Conservation (phyloP, 2,329 filamentous ascomycete species). For the Aspergillus chevalieri region DNA sequence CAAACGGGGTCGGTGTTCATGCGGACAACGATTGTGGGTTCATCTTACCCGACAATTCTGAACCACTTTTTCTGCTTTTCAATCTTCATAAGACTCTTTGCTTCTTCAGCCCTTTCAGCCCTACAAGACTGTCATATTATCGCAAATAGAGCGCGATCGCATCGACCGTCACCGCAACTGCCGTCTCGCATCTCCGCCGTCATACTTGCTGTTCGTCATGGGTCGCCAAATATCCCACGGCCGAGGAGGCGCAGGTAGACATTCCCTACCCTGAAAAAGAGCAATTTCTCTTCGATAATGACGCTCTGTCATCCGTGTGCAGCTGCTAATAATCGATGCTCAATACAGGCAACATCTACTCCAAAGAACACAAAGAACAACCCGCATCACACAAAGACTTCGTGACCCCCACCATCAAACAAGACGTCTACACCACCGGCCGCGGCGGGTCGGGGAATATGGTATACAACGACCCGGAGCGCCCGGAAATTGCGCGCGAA, state of each 20-base stretch:
- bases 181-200: background rate
- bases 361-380: slow-evolving; percentile 37
- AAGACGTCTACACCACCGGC: slow-evolving; percentile 78
- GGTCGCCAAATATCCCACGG: slow-evolving; percentile 52
- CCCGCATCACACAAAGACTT: slow-evolving; percentile 57
- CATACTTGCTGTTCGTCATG: background rate
- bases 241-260: slow-evolving; percentile 65
- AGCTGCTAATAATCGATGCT: background rate
- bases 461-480: slow-evolving; percentile 65
- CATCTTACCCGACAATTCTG: too few relatives aligned
- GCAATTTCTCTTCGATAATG: too few relatives aligned
- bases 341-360: slow-evolving; percentile 55
- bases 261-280: background rate
- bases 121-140: too few relatives aligned
- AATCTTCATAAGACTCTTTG: too few relatives aligned
- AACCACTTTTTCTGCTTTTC: too few relatives aligned
- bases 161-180: too few relatives aligned
- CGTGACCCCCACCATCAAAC: slow-evolving; percentile 76
- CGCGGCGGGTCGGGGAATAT: slow-evolving; percentile 87
- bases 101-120: too few relatives aligned
- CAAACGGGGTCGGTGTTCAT: too few relatives aligned
- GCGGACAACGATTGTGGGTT: too few relatives aligned
- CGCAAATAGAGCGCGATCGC: too few relatives aligned
- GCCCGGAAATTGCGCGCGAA: slow-evolving; percentile 61
- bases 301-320: background rate